Evolutionary conservation across 371 early-diverging fungal species (phyloP), one percentile per base, ranked within the genome.

Genomic region (Phascolomyces articulosus): DNA sequence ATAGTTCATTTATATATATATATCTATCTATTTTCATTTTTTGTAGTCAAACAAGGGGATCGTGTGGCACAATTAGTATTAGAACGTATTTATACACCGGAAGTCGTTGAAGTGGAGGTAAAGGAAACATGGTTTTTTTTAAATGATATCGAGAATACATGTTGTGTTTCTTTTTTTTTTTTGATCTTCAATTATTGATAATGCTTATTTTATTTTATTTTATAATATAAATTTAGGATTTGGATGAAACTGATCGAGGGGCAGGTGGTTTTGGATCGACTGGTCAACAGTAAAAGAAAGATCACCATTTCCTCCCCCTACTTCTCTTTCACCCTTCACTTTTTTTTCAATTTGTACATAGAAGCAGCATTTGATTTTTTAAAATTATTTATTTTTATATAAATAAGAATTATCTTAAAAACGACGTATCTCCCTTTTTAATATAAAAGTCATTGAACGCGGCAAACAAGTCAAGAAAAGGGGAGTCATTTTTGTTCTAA

Each of bases 11-110:
- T 6, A 6, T 31, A 31, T 31, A 31, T 31, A 6, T 31, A 31
- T 31, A 31, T 31, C 6, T 31, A 31, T 31, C 3, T 6, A 6
- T 6, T 31, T 31, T 31, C 2, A 38, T 20, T 15, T 55, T n/a
- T n/a, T n/a, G n/a, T 66, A 83, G 84, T 98, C 58, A 86, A 89
- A 51, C 78, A 86, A 51, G 98, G 99, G 16, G 99, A 99, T 73
- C 89, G 99, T 62, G 87, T 99, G 77, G 99, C 99, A n/a, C 99
- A 99, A 79, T 77, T 98, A 59, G 87, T 99, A 29, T 80, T 99
- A 26, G 98, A 96, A 72, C 82, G 85, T 53, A 94, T 98, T 31
- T 85, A 74, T 54, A 92, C 91, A 2, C 95, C 96, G 9, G 89
- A 90, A 9, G 87, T 96, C 0, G 74, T 84, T 2, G 92, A 92